Conservation (phyloP, 805 yeast species). For the Kodamaea nitidulidarum region DNA sequence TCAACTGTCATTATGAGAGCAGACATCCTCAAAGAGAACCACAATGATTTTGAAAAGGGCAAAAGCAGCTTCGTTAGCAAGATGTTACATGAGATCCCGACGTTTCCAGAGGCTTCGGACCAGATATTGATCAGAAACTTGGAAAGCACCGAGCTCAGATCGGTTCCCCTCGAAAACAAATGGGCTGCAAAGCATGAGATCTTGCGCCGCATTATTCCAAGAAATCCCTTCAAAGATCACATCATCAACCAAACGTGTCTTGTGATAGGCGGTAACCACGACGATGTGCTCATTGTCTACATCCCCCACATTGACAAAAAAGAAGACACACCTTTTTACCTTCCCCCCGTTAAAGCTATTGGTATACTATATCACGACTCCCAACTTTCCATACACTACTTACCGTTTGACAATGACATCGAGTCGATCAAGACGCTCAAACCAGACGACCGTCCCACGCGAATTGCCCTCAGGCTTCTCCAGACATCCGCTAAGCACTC, state of each 20-base stretch:
- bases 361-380: constrained; percentile 55
- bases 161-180: constrained; percentile 24
- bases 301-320: constrained; percentile 64
- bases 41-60: constrained; percentile 35
- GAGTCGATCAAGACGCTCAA: constrained; percentile 25
- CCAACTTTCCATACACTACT: constrained; percentile 66
- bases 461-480: constrained; percentile 77
- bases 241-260: constrained; percentile 80
- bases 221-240: constrained; percentile 83
- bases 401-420: constrained; percentile 48
- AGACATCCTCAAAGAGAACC: constrained; percentile 60
- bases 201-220: constrained; percentile 84
- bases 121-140: constrained; percentile 30
- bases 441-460: constrained; percentile 57
- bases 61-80: constrained; percentile 26
- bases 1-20: constrained; percentile 89
- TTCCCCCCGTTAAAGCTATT: constrained; percentile 81
- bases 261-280: not conserved
- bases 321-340: constrained; percentile 76
- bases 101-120: constrained; percentile 25
- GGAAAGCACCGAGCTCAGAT: constrained; percentile 29
- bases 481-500: constrained; percentile 84
- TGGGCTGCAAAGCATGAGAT: constrained; percentile 42
- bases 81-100: constrained; percentile 25
- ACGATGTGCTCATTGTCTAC: constrained; percentile 56